These are phyloP conservation scores for Gastrodia elata DNA, from an alignment of 106 monocot genomes.

Conservation along the genomic window DNA sequence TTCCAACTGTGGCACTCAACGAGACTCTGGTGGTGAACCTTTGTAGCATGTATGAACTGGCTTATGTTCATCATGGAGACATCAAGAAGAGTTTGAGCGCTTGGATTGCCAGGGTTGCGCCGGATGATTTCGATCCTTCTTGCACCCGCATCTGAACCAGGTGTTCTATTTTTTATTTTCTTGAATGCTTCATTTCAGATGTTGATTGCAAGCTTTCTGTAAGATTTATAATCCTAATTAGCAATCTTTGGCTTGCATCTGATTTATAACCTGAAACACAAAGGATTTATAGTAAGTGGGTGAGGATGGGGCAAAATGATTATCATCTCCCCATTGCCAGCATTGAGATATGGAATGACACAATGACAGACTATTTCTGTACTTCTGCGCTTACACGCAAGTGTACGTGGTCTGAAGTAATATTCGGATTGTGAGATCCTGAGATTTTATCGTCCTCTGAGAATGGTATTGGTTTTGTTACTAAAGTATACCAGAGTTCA, in stretches of 20 bases:
- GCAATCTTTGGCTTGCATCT: neutral
- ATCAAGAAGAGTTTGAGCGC: slow-evolving; percentile 69
- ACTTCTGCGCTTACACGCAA: too few relatives aligned
- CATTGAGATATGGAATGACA: too few relatives aligned
- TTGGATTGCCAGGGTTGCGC: slow-evolving; percentile 82
- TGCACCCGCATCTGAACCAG: slow-evolving; percentile 65
- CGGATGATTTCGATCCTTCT: slow-evolving; percentile 84
- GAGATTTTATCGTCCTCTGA: too few relatives aligned
- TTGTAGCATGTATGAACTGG: slow-evolving; percentile 97
- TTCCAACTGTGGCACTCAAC: slow-evolving; percentile 68
- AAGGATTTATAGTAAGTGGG: neutral
- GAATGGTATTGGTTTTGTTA: too few relatives aligned
- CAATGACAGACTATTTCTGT: too few relatives aligned
- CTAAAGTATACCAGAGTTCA: too few relatives aligned
- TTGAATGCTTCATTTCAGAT: neutral
- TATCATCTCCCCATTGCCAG: too few relatives aligned
- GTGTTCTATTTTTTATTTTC: neutral
- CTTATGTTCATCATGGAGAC: slow-evolving; percentile 79
- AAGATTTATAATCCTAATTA: neutral
- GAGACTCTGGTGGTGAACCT: slow-evolving; percentile 82
- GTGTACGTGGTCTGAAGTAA: too few relatives aligned
- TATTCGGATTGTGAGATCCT: too few relatives aligned
- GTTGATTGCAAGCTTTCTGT: neutral
- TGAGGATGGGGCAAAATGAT: too few relatives aligned
- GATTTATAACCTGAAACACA: neutral